Base-by-base conservation (phyloP, 257 asterid species). In the Scutellaria barbata region DNA sequence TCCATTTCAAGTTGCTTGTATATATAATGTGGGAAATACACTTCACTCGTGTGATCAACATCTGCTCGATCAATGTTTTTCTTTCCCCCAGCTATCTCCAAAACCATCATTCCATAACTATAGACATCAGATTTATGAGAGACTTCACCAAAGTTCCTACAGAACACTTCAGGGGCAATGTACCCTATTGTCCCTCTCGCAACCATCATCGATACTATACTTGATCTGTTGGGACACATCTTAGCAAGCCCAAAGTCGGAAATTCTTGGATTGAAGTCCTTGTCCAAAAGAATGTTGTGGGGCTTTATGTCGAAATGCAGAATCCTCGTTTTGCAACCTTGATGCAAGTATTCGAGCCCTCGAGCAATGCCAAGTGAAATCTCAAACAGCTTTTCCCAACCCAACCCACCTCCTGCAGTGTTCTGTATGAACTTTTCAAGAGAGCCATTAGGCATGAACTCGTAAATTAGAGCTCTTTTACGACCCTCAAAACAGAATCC, bases 241-340 rank as follows among this genome's bases (percentile, higher is more conserved):
- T 73, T 83, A 5, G 88, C 83, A 13, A 80, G 85, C 0, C 88
- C 88, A 6, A 83, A 83, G 14, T 81, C 88, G 1, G 85, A 59
- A 5, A 83, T 83, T 39, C 75, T 83, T 3, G 87, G 87, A 11
- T 74, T 70, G 1, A 83, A 61, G 7, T 80, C 66, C 3, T 77
- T 67, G 10, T 77, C 83, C 0, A 82, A 58, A 7, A 79, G 78
- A 37, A 82, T 79, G 61, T 79, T 79, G 2, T 79, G 84, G 42
- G 84, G 84, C 73, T 79, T 82, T 60, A 82, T 74, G 42, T 76
- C 84, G 52, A 82, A 77, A 43, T 81, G 86, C 17, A 78, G 7
- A 4, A 78, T 81, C n/a, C 75, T n/a, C 1, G 67, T 81, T 59
- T 46, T 77, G 60, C 84, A 79, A 1, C 82, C 84, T 0, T 52